These are phyloP conservation scores for Castanea sativa DNA, from an alignment of 306 rosid genomes.

Conservation along the genomic window DNA sequence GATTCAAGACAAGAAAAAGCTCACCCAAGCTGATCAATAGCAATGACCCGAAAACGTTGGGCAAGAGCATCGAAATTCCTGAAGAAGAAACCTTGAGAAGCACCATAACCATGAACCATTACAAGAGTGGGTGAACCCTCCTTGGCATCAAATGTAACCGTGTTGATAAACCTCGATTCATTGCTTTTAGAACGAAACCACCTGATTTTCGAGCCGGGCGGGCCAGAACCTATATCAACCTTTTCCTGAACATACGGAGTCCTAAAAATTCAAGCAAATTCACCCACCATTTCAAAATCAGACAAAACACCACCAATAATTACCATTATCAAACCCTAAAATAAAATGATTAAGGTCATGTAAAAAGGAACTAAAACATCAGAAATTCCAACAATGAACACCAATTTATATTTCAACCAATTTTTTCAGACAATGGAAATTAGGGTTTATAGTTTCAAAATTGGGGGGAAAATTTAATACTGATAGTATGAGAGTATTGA, in stretches of 20 bases:
- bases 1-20: conserved; percentile 22
- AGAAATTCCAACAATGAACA: too few species aligned
- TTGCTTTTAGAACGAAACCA: conserved; percentile 89
- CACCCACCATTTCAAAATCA: too few species aligned
- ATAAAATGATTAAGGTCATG: not conserved
- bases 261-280: conserved; percentile 40
- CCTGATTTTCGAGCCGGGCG: conserved; percentile 76
- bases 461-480: too few species aligned
- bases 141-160: conserved; percentile 72
- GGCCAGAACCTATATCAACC: conserved; percentile 88
- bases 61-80: conserved; percentile 96
- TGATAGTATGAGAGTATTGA: not conserved
- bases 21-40: conserved; percentile 97
- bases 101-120: conserved; percentile 92
- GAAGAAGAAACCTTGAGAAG: conserved; percentile 92
- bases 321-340: too few species aligned
- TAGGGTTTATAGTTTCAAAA: too few species aligned
- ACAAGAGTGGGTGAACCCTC: conserved; percentile 78
- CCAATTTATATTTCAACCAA: too few species aligned
- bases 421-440: too few species aligned
- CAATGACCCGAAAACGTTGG: conserved; percentile 74
- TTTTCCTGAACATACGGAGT: conserved; percentile 86
- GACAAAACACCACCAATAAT: too few species aligned
- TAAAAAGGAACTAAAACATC: too few species aligned
- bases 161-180: conserved; percentile 79